These are phyloP conservation scores for Ogataea parapolymorpha DNA, from an alignment of 805 yeast species.

Conservation along the genomic window DNA sequence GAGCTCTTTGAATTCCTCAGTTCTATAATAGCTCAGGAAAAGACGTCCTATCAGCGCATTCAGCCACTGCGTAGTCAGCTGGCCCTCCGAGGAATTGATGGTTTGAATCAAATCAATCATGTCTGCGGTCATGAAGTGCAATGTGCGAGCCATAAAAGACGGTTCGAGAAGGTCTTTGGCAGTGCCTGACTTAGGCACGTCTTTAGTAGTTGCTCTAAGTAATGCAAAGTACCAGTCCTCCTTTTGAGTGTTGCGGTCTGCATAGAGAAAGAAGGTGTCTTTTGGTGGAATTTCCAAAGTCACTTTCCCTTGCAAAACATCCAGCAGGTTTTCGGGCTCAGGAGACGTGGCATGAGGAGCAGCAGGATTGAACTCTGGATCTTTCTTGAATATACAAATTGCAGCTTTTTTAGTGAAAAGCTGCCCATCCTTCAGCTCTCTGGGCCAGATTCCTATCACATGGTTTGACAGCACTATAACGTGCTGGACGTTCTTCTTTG, in stretches of 20 bases:
- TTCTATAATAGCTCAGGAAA: constrained; percentile 71
- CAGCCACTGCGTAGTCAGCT: constrained; percentile 82
- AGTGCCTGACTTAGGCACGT: constrained; percentile 19
- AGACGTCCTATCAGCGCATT: constrained; percentile 84
- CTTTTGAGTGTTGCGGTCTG: constrained; percentile 75
- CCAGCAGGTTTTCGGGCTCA: constrained; percentile 55
- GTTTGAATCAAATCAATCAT: constrained; percentile 72
- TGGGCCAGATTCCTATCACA: constrained; percentile 83
- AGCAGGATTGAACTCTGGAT: not conserved
- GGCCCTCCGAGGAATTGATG: constrained; percentile 79
- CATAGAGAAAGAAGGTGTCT: constrained; percentile 57
- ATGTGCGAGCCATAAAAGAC: constrained; percentile 61
- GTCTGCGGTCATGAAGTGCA: constrained; percentile 68
- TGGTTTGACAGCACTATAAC: constrained; percentile 73
- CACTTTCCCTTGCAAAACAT: constrained; percentile 28
- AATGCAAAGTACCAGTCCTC: constrained; percentile 93
- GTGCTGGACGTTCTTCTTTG: constrained; percentile 62
- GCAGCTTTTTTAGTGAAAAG: constrained; percentile 79
- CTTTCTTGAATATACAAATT: constrained; percentile 62
- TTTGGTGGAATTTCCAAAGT: constrained; percentile 34
- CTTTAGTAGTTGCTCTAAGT: constrained; percentile 66
- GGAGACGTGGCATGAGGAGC: not conserved
- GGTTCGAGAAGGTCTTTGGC: constrained; percentile 49
- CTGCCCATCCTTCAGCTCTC: constrained; percentile 66
- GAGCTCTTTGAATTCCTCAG: constrained; percentile 58